Percentiles rank a stretch among this genome's conserved stretches.
Conservation (phyloP, 2,329 filamentous ascomycete genomes). For the Fusarium clavum region DNA sequence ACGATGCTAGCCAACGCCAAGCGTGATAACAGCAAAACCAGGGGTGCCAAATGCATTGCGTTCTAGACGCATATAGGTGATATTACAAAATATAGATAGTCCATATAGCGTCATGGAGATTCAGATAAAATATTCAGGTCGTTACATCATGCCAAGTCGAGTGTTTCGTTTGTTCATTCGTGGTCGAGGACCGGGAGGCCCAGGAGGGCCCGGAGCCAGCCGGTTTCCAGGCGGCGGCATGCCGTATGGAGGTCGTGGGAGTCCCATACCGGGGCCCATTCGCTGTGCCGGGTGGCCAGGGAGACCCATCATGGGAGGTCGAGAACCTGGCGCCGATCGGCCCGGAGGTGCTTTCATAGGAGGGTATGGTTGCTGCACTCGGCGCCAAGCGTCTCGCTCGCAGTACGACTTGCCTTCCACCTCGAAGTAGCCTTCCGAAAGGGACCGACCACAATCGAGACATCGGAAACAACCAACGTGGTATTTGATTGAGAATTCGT, state of each 20-base stretch:
- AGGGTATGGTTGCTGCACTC: constrained; percentile 54
- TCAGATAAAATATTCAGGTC: constrained; percentile 32
- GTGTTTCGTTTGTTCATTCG: constrained; percentile 73
- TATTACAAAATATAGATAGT: constrained; percentile 37
- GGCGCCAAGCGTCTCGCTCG: constrained; percentile 82
- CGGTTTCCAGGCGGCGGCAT: constrained; percentile 40
- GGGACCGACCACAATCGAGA: constrained; percentile 76
- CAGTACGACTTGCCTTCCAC: constrained; percentile 84
- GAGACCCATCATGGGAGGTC: constrained; percentile 44
- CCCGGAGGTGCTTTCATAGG: constrained; percentile 31
- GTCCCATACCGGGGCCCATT: constrained; percentile 35
- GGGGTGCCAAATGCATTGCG: constrained; percentile 9
- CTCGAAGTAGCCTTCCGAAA: constrained; percentile 92
- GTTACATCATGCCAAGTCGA: constrained; percentile 67
- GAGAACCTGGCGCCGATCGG: constrained; percentile 33
- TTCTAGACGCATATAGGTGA: constrained; percentile 16
- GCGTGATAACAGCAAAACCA: constrained; percentile 23
- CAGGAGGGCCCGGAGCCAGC: constrained; percentile 49
- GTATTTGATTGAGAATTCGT: constrained; percentile 80
- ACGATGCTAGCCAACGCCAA: constrained; percentile 36
- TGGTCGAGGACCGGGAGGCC: constrained; percentile 53
- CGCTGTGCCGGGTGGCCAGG: constrained; percentile 44
- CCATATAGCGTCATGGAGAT: constrained; percentile 31
- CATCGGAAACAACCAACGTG: constrained; percentile 91
- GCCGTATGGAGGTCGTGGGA: constrained; percentile 44